These are phyloP conservation scores for Coemansia brasiliensis DNA, from an alignment of 192 early-diverging fungal genomes.

Conservation along the genomic window DNA sequence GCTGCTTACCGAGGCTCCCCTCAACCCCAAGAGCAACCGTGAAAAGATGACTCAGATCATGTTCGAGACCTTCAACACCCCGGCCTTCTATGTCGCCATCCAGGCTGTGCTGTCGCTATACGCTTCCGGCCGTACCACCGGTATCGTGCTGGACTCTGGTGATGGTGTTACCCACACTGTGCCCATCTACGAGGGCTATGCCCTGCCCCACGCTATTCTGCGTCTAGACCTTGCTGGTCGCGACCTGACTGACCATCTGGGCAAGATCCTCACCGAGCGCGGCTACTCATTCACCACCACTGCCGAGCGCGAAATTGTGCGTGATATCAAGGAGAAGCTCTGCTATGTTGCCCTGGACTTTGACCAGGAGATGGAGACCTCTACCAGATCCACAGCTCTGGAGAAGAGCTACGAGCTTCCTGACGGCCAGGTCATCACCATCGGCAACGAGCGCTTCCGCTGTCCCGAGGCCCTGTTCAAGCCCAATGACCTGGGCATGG, in stretches of 20 bases:
- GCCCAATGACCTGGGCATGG: constrained; percentile 87
- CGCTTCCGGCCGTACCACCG: constrained; percentile 95
- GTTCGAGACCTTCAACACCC: constrained; percentile 98
- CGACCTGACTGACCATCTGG: constrained; percentile 93
- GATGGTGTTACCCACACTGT: constrained; percentile 98
- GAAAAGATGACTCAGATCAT: constrained; percentile 99
- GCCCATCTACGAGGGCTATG: constrained; percentile 97
- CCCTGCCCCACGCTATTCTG: constrained; percentile 93
- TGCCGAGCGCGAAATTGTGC: constrained; percentile 96
- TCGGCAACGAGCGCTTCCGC: constrained; percentile 98
- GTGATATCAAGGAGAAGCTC: constrained; percentile 99
- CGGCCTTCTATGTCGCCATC: constrained; percentile 97
- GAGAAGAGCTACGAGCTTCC: constrained; percentile 99
- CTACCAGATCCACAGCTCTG: constrained; percentile 84
- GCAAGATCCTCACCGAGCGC: constrained; percentile 92
- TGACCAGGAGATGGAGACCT: constrained; percentile 97
- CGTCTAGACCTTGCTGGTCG: constrained; percentile 96
- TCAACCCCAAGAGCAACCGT: constrained; percentile 98
- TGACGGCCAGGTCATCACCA: constrained; percentile 97
- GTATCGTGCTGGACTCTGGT: constrained; percentile 98
- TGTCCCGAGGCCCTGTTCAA: constrained; percentile 98
- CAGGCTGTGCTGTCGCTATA: constrained; percentile 96
- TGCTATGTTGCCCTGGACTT: constrained; percentile 98
- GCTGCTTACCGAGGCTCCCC: constrained; percentile 94
- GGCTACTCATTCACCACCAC: constrained; percentile 96